Base-by-base conservation (phyloP, 1,284 basidiomycete species). In the Schizopora paradoxa region DNA sequence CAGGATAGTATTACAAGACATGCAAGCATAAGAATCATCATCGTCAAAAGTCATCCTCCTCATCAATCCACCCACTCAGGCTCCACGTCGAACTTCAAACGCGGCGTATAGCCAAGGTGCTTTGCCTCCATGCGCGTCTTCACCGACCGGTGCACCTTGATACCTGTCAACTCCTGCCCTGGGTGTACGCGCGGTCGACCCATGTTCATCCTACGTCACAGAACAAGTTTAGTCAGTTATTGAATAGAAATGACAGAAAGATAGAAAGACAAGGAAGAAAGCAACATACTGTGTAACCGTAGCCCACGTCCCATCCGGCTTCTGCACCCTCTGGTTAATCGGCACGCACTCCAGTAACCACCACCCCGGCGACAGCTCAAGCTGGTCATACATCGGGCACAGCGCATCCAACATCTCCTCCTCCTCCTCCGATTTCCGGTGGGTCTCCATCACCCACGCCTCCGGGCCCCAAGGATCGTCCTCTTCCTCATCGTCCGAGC, bases 301-400 rank as follows among this genome's bases (percentile, higher is more conserved):
- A 19, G 23, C 22, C 43, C 43, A 44, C 21, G 33, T 36, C 26
- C 43, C 43, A 16, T 44, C 34, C 13, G 6, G 16, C 16, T 35
- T 25, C 7, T 36, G 43, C 13, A 37, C 35, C 1, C 25, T 19
- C 34, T 44, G 33, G 16, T 21, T 7, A 25, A 37, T 23, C 11
- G 57, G 51, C 8, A 48, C 19, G n/a, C 48, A 23, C 45, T 56
- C 56, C n/a, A 58, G 42, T 18, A 55, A 26, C 55, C 52, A 54
- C 55, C 57, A 56, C 6, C 14, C 21, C 32, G 49, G 48, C 28
- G 40, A 27, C 19, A 46, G 16, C 31, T 48, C 40, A 19, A 60
- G 44, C 37, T 58, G 50, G 38, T 58, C 58, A 41, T 58, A 51
- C 13, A 60, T 51, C 8, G 43, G 46, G 27, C 50, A 51, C 31